A percentile compares a stretch with the other conserved stretches of the same genome.
Evolutionary conservation across 75 land plant genomes (phyloP).

Genomic region (Pinus tabuliformis): DNA sequence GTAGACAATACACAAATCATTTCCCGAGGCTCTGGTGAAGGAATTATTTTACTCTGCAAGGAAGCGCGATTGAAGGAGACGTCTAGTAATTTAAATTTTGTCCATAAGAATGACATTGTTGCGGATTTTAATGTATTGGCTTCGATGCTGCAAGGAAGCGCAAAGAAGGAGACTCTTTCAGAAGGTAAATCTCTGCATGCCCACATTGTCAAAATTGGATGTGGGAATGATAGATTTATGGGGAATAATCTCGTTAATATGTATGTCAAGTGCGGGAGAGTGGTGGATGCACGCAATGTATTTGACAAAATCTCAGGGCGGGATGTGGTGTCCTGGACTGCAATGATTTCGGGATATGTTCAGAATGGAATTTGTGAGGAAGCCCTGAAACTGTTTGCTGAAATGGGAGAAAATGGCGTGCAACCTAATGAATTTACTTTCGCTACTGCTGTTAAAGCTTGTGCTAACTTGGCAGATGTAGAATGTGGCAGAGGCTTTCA

Average conservation of each 20-base stretch:
- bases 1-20: too few relatives aligned
- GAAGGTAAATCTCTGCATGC: too few relatives aligned
- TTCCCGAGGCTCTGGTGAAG: too few relatives aligned
- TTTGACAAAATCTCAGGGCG: slow-evolving; percentile 43
- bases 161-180: too few relatives aligned
- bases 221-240: slow-evolving; percentile 31
- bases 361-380: slow-evolving; percentile 42
- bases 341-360: slow-evolving; percentile 56
- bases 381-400: slow-evolving; percentile 36
- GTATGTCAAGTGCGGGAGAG: slow-evolving; percentile 65
- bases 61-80: too few relatives aligned
- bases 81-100: too few relatives aligned
- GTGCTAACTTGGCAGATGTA: slow-evolving; percentile 40
- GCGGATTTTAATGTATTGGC: too few relatives aligned
- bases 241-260: slow-evolving; percentile 68
- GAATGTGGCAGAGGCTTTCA: slow-evolving; percentile 48
- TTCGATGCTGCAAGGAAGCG: too few relatives aligned
- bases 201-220: slow-evolving; percentile 16
- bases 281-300: slow-evolving; percentile 33
- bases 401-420: slow-evolving; percentile 51
- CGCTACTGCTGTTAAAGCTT: slow-evolving; percentile 54
- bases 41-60: too few relatives aligned
- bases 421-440: slow-evolving; percentile 38
- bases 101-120: too few relatives aligned
- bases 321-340: slow-evolving; percentile 70